Percentiles rank a stretch among this genome's conserved stretches.
Evolutionary conservation across 208 protist species (phyloP).

Genomic region (Angomonas deanei): DNA sequence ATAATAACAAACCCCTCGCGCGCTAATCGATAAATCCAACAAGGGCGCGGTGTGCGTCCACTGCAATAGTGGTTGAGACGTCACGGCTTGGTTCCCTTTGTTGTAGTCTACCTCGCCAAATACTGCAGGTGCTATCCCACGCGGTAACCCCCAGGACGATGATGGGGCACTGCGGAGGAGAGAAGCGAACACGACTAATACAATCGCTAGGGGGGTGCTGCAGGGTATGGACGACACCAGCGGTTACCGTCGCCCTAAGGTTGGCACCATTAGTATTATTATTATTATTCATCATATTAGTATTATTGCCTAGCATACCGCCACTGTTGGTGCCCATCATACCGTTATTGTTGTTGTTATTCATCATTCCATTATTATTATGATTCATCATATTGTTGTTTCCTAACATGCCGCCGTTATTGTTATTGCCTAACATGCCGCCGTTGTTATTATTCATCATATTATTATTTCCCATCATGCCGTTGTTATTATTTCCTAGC

Average conservation of each 20-base stretch:
- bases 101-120: not conserved
- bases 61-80: not conserved
- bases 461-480: not conserved
- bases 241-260: not conserved
- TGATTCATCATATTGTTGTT: not conserved
- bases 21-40: not conserved
- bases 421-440: not conserved
- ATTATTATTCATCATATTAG: not conserved
- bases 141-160: not conserved
- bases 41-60: not conserved
- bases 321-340: not conserved
- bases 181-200: not conserved
- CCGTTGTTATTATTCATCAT: constrained; percentile 1
- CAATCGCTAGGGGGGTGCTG: not conserved
- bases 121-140: not conserved
- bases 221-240: not conserved
- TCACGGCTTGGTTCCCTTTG: not conserved
- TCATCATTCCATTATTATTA: not conserved
- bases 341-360: constrained; percentile 2
- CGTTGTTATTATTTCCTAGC: not conserved
- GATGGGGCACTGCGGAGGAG: not conserved
- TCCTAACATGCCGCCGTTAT: not conserved
- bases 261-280: not conserved
- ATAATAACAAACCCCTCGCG: not conserved
- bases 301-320: not conserved